Evolutionary conservation across 2,329 filamentous ascomycete species (phyloP), one percentile per base, ranked within the genome.

Genomic region (Penicillium sclerotiorum): DNA sequence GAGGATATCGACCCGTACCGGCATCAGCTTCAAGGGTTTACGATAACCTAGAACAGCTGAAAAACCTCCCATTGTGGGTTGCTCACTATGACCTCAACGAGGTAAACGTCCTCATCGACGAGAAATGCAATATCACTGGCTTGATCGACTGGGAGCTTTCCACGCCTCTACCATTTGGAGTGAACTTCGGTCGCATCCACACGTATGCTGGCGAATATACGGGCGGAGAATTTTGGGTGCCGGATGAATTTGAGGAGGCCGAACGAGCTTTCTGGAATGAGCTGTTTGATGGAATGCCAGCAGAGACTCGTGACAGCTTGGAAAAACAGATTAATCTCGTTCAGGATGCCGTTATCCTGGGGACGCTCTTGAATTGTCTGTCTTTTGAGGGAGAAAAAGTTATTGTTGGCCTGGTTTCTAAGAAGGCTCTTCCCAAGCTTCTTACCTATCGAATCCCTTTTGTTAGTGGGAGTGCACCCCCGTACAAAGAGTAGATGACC

Each of bases 241-340:
- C 40, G 8, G 47, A 45, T 49, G 47, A 45, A 45, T 49, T 49
- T 35, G 40, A 45, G 7, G 47, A 45, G 23, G 47, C 33, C 33
- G 47, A 49, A 45, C n/a, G 40, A 32, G 40, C 25, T 12, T 45
- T 49, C 15, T 45, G 35, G 47, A 39, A 45, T 9, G 47, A 25
- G 18, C 33, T 49, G 25, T 45, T 49, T 39, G 9, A 35, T 33
- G 35, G 27, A 22, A 49, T 49, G 35, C 40, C 40, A n/a, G 25
- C 21, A 20, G 41, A 45, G 27, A 35, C 36, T 45, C 33, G 32
- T 21, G 13, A 40, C 15, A 11, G 68, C 62, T 52, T 74, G 32
- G 64, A 69, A 40, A 64, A 66, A 42, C 60, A 65, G 15, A 60
- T 72, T 32, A 47, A 52, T 17, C 52, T 67, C 28, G 58, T 68